phyloP scores from a whole-genome alignment of 495 filamentous ascomycete genomes.

The Echria macrotheca region DNA sequence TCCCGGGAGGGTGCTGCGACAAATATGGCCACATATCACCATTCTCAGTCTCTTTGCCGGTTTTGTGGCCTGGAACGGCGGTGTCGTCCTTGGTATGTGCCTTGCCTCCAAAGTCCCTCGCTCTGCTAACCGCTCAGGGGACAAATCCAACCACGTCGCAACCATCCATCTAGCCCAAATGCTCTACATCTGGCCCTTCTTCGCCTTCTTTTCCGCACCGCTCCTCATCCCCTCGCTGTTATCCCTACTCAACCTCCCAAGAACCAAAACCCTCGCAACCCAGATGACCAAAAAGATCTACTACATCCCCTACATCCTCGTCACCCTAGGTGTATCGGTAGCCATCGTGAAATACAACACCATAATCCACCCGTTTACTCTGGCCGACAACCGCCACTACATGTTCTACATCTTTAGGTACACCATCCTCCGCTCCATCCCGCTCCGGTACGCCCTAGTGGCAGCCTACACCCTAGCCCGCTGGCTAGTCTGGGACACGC shows the following conservation, averaged over 20 bases:
- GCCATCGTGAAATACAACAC: constrained; percentile 74
- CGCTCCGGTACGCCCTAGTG: constrained; percentile 62
- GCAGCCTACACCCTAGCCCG: constrained; percentile 49
- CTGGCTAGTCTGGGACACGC: constrained; percentile 55
- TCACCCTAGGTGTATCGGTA: constrained; percentile 25
- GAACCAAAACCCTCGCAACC: neutral
- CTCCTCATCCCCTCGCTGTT: constrained; percentile 52
- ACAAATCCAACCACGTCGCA: constrained; percentile 89
- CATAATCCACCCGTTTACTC: constrained; percentile 88
- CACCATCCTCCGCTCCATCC: constrained; percentile 59
- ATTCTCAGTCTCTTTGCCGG: constrained; percentile 62
- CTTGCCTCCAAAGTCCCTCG: neutral
- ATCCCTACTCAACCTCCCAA: constrained; percentile 9
- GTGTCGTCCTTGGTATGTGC: constrained; percentile 76
- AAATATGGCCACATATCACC: constrained; percentile 60
- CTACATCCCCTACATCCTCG: constrained; percentile 20
- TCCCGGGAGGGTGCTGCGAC: constrained; percentile 40
- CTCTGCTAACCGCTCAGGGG: constrained; percentile 43
- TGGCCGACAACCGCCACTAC: constrained; percentile 96
- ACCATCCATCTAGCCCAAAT: constrained; percentile 87
- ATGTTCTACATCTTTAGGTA: constrained; percentile 93
- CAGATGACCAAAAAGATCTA: constrained; percentile 13
- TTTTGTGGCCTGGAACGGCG: constrained; percentile 82
- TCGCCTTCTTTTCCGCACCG: constrained; percentile 83
- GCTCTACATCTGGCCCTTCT: constrained; percentile 90